Evolutionary conservation across 2,329 filamentous ascomycete species (phyloP), one percentile per base, ranked within the genome.

Genomic region (Stenocarpella maydis): DNA sequence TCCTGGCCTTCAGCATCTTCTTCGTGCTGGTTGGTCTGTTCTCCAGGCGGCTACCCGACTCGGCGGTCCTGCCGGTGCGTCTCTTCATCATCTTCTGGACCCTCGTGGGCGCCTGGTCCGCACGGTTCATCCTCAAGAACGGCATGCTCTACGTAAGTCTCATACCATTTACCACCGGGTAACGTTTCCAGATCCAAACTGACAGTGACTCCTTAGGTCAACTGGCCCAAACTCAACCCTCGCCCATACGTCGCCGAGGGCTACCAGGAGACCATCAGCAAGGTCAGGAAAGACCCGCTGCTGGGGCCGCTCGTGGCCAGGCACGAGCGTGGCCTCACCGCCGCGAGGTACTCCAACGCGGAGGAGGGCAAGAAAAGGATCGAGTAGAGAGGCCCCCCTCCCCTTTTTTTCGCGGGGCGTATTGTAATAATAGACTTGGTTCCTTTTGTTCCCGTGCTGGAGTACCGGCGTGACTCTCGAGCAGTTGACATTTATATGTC

Each of bases 331-430:
- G 94, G 94, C 3, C 87, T 93, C 72, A 97, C 94, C 81, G 93
- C 92, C 73, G 91, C 92, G 52, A 87, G 93, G 71, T 91, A 97
- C 74, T 87, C 93, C 39, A 96, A 92, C 74, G 89, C 97, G 67
- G 96, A 99, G 80, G 96, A 99, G 82, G 96, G 96, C 65, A 99
- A 99, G 87, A 99, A 98, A 88, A 93, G 96, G 79, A 97, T 97
- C 77, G 96, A 99, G 79, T 95, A 87, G 74, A 72, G 3, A 6
- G 9, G 34, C 34, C n/a, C n/a, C n/a, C n/a, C n/a, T n/a, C n/a
- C n/a, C n/a, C n/a, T 37, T 37, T 12, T 12, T 37, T 37, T 45
- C 26, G 21, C 39, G 39, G 8, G 31, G 49, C 31, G 47, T 58
- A 19, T 12, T 69, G 61, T 60, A 61, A 52, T 39, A 69, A 53